Base-by-base conservation (phyloP, 2,329 filamentous ascomycete species). In the Ophiobolus disseminans region DNA sequence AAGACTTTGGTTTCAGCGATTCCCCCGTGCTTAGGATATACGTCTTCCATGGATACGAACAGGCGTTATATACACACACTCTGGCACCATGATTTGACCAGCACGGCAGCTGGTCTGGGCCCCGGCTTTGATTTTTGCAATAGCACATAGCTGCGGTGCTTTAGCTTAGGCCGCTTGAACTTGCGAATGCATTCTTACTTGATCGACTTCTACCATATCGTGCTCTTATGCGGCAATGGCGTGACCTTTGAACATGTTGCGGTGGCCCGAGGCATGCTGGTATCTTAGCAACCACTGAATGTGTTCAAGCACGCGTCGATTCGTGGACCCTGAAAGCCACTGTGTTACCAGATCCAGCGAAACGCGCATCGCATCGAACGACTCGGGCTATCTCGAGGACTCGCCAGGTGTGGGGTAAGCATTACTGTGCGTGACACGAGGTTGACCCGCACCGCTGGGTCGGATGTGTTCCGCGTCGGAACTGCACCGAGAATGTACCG, bases 131-230 rank as follows among this genome's bases (percentile, higher is more conserved):
- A 26, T 22, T 26, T 20, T 38, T 28, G 42, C 17, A n/a, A 39
- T 39, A 35, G 44, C 19, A 41, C 38, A 35, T 38, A 35, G 22
- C 26, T 46, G 26, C 22, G 23, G 34, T 14, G 46, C 32, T 45
- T 41, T 52, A 17, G 56, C 50, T 59, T 53, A 49, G 56, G 53
- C 45, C 10, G 35, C 35, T 55, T 34, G 50, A 57, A 56, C 53
- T 32, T 32, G 38, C 47, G 50, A 58, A 50, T 56, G 40, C 55
- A 43, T 40, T 48, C 14, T 50, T 40, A 41, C 37, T 32, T 35
- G 13, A 32, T 46, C n/a, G 5, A 22, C 13, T 20, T 39, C 6
- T 40, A 23, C 22, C 37, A 40, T 40, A 28, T 30, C n/a, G n/a
- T n/a, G n/a, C n/a, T n/a, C n/a, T n/a, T n/a, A 2, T 40, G 37